Conservation (phyloP, 1,139 yeast species). For the Sugiyamaella xylanicola region DNA sequence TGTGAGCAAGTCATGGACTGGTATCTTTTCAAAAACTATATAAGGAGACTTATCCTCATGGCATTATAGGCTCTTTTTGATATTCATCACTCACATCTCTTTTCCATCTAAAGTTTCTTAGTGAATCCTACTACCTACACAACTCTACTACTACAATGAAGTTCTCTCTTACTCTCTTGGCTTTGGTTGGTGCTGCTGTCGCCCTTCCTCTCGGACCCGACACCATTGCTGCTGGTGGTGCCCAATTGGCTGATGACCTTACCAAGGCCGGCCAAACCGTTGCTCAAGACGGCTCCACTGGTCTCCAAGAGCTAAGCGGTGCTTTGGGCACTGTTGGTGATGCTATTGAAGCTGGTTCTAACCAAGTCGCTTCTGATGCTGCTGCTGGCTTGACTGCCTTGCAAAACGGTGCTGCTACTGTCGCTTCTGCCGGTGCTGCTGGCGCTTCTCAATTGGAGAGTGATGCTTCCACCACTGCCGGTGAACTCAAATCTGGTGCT, state of each 20-base stretch:
- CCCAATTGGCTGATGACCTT: slow-evolving; percentile 16
- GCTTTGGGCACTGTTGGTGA: slow-evolving; percentile 14
- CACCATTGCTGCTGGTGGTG: slow-evolving; percentile 18
- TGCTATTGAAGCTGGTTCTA: slow-evolving; percentile 17
- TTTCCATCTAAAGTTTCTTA: background rate
- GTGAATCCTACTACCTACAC: background rate
- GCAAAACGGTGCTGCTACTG: slow-evolving; percentile 18
- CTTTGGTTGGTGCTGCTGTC: slow-evolving; percentile 19
- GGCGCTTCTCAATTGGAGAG: slow-evolving; percentile 2
- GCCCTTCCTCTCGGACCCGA: slow-evolving; percentile 17
- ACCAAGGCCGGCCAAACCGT: slow-evolving; percentile 15
- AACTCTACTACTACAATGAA: slow-evolving; percentile 1
- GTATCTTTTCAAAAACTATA: background rate
- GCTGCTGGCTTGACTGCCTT: slow-evolving; percentile 15
- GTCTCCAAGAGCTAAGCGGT: slow-evolving; percentile 18
- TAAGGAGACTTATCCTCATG: background rate
- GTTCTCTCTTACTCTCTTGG: slow-evolving; percentile 17
- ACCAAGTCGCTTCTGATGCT: slow-evolving; percentile 17
- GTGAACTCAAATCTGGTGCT: slow-evolving; percentile 7
- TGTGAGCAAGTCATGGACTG: too few species aligned
- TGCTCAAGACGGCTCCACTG: slow-evolving; percentile 19
- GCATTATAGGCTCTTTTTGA: background rate
- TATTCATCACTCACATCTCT: background rate
- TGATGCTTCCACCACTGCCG: slow-evolving; percentile 2
- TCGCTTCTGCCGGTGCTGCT: slow-evolving; percentile 18